Evolutionary conservation across 73 alveolate species (phyloP), one percentile per base, ranked within the genome.

Genomic region (Paramecium sexaurelia): DNA sequence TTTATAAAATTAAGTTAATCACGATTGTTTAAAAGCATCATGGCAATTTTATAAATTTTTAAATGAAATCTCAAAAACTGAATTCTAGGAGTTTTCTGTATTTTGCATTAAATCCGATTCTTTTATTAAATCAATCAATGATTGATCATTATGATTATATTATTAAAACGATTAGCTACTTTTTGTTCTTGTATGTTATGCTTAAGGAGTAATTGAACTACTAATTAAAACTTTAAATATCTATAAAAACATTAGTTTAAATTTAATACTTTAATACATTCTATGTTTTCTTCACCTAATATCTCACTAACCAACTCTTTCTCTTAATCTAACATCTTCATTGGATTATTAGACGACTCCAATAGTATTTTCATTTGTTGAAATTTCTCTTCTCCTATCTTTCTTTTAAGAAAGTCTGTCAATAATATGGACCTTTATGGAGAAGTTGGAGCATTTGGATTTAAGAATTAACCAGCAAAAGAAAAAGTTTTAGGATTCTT

Each of bases 11-110:
- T 29, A 51, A 51, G 29, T 17, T 20, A 51, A 51, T 51, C 67
- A 51, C 67, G 27, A 51, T 51, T 51, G 67, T 51, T 51, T 51
- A 51, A 51, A 51, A 51, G 67, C 67, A 61, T 61, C 83, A 26
- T 61, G 39, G 45, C 83, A 73, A 32, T 39, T 73, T 35, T 73
- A 36, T 73, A 73, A 36, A 73, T 73, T 39, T 19, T 73, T 73
- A 39, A 73, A 73, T 33, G 87, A 73, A 39, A 73, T 73, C 87
- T 73, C 87, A 32, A 73, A 73, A 3, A 33, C 87, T 33, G 87
- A 39, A 22, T 36, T 36, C 43, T 73, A 39, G 0, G 29, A 36
- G 87, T 36, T 36, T 9, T 51, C 67, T 20, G 67, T 8, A 51
- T 51, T 51, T 51, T 51, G 15, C 1, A 51, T 17, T 51, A 51